Percentiles rank a stretch among this genome's conserved stretches.
phyloP scores from a whole-genome alignment of 108 stramenopile species.

The Pseudonitzschia multistriata region DNA sequence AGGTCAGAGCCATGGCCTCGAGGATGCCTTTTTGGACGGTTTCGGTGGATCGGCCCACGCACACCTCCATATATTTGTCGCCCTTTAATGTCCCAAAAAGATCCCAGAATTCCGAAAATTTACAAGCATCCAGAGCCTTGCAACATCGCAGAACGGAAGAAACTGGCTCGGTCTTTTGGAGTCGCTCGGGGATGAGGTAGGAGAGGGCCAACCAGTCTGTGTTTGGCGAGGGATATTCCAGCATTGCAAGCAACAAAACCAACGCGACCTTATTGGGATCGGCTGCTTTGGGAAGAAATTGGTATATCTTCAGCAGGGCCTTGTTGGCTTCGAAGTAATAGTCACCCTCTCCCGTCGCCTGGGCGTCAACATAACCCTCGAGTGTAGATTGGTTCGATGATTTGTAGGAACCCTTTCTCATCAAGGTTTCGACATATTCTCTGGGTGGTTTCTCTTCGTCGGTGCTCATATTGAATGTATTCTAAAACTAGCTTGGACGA shows the following conservation, averaged over 20 bases:
- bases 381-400: conserved; percentile 52
- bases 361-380: conserved; percentile 74
- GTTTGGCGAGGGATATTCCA: conserved; percentile 49
- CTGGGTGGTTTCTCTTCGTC: conserved; percentile 23
- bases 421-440: conserved; percentile 32
- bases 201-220: conserved; percentile 68
- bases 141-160: conserved; percentile 58
- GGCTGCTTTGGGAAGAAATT: conserved; percentile 57
- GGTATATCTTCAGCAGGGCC: conserved; percentile 72
- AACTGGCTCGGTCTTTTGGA: conserved; percentile 58
- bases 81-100: conserved; percentile 46
- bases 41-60: conserved; percentile 42
- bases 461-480: background rate
- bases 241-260: conserved; percentile 56
- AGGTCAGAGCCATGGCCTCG: conserved; percentile 61
- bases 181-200: conserved; percentile 70
- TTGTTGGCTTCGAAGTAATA: conserved; percentile 83
- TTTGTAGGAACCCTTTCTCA: conserved; percentile 46
- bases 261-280: conserved; percentile 42
- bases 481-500: background rate
- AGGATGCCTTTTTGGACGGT: conserved; percentile 54
- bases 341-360: conserved; percentile 60
- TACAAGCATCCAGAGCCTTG: conserved; percentile 65
- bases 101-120: conserved; percentile 79
- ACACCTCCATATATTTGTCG: conserved; percentile 39